Evolutionary conservation across 2,329 filamentous ascomycete species (phyloP), one percentile per base, ranked within the genome.

Genomic region (Penicillium psychrosexuale): DNA sequence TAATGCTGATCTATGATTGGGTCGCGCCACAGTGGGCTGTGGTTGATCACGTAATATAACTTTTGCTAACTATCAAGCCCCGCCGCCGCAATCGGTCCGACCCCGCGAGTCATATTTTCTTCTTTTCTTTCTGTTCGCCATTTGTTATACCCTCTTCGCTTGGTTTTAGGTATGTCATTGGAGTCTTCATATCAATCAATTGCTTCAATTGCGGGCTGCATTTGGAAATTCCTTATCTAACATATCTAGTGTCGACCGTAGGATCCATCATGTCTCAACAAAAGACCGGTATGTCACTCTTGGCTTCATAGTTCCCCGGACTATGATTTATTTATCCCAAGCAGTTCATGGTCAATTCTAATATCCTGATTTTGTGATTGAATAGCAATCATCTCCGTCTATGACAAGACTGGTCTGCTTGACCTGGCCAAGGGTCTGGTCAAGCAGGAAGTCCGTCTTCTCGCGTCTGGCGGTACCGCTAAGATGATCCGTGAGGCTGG

Each of bases 401-500:
- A 94, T 74, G 91, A 99, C 83, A 99, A 99, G 86, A 97, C 93
- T 53, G 94, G 92, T 58, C 84, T 96, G 64, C 80, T 97, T 64
- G 92, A 97, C 77, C 82, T 97, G 66, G 91, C 91, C 68, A 96
- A 96, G 78, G 91, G 91, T 66, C 84, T 97, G 47, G 84, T 89
- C 71, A 84, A 93, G 81, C 85, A 95, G 71, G 88, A 94, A 85
- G 89, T 96, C 66, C 89, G 91, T 65, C 87, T 99, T 63, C 83
- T 99, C 55, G 94, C 94, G 51, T 97, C 93, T 55, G 94, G 94
- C 57, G 94, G 94, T 67, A 99, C 94, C 45, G 88, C 94, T 63
- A 94, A 88, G 78, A 89, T 97, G 89, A 96, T 97, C 68, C 87
- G 94, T 71, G 94, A 99, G 75, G 94, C 91, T 66, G 91, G 91